phyloP scores from a whole-genome alignment of 208 protist species.

The Pavlovales sp. region DNA sequence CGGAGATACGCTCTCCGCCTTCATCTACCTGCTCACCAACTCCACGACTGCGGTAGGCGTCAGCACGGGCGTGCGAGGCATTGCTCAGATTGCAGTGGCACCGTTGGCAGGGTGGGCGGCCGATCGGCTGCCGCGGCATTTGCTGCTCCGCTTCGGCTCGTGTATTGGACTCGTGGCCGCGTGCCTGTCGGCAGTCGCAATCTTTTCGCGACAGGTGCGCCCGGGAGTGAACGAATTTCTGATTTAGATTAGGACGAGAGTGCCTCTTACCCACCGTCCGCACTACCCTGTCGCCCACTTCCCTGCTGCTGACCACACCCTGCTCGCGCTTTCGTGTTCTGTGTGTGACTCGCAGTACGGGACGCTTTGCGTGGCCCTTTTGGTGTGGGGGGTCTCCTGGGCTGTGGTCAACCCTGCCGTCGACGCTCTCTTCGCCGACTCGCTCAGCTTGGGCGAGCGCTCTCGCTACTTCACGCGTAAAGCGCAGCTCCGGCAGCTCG shows the following conservation, averaged over 20 bases:
- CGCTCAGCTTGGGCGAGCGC: not conserved
- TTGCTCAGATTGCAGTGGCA: not conserved
- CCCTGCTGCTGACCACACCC: no score
- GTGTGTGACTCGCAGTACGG: no score
- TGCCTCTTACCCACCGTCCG: no score
- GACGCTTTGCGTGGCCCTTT: not conserved
- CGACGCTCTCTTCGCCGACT: not conserved
- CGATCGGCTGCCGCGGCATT: not conserved
- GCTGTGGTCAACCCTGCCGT: not conserved
- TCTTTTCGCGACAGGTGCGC: not conserved
- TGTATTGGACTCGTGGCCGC: not conserved
- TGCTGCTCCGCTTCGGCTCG: not conserved
- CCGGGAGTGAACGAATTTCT: no score
- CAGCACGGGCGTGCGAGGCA: not conserved
- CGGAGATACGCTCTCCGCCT: not conserved
- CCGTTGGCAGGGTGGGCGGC: not conserved
- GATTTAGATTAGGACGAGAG: no score
- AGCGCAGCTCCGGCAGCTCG: not conserved
- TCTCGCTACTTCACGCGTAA: not conserved
- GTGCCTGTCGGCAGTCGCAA: not conserved
- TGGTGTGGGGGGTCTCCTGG: not conserved
- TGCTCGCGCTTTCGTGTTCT: no score
- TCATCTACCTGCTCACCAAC: not conserved
- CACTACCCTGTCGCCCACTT: no score
- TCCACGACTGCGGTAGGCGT: not conserved